Percentiles rank a stretch among this genome's conserved stretches.
Evolutionary conservation across 306 rosid genomes (phyloP).

Genomic region (Psophocarpus tetragonolobus): DNA sequence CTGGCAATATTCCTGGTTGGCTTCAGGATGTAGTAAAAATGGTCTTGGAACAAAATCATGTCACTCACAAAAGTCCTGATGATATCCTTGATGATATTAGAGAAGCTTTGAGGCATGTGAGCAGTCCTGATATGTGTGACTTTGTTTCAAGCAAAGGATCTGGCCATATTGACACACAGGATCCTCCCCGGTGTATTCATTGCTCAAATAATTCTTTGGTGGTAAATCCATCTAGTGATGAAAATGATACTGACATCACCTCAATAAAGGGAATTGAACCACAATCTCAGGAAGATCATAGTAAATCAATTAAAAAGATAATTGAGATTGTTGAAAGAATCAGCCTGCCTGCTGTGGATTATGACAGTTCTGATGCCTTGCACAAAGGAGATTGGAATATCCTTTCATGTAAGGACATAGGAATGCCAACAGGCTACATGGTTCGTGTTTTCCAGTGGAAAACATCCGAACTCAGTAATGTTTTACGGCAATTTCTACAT

Average conservation of each 20-base stretch:
- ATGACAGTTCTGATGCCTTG: slow-evolving; percentile 40
- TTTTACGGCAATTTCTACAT: slow-evolving; percentile 63
- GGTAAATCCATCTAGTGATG: slow-evolving; percentile 39
- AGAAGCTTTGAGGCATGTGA: slow-evolving; percentile 47
- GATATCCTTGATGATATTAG: slow-evolving; percentile 55
- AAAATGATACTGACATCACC: slow-evolving; percentile 30
- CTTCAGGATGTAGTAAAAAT: slow-evolving; percentile 57
- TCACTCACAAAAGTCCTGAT: slow-evolving; percentile 46
- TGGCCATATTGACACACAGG: slow-evolving; percentile 36
- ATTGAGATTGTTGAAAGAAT: slow-evolving; percentile 87
- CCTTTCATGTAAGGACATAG: slow-evolving; percentile 42
- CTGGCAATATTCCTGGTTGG: slow-evolving; percentile 58
- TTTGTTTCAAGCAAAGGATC: slow-evolving; percentile 34
- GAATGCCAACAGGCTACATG: slow-evolving; percentile 61
- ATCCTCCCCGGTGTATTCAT: slow-evolving; percentile 29
- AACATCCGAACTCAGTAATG: slow-evolving; percentile 60
- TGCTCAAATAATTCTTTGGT: slow-evolving; percentile 30
- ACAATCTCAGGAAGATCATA: slow-evolving; percentile 44
- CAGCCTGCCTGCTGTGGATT: slow-evolving; percentile 53
- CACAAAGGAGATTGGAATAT: slow-evolving; percentile 40
- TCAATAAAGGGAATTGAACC: slow-evolving; percentile 33
- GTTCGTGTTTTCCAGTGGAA: slow-evolving; percentile 94
- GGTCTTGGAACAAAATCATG: slow-evolving; percentile 55
- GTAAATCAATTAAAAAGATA: slow-evolving; percentile 61
- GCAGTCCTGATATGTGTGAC: slow-evolving; percentile 25